phyloP scores from a whole-genome alignment of 2,329 filamentous ascomycete species.

The Eutypella sp. region DNA sequence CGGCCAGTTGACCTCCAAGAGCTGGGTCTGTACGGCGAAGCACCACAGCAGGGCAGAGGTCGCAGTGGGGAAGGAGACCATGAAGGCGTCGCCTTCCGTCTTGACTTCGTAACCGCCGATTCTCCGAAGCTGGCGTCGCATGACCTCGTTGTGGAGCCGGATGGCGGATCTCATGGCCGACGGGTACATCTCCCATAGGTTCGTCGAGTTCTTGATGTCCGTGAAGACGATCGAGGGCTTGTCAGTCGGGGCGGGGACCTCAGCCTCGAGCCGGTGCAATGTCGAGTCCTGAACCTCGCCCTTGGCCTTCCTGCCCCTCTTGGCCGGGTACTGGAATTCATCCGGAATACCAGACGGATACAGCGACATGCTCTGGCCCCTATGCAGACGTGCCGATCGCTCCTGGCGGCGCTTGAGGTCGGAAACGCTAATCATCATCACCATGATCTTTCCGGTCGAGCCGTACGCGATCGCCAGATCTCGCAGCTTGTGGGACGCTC shows the following conservation, averaged over 20 bases:
- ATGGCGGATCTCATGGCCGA: slow-evolving; percentile 95
- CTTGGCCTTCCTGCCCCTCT: slow-evolving; percentile 59
- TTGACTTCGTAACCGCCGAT: slow-evolving; percentile 99
- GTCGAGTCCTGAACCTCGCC: slow-evolving; percentile 74
- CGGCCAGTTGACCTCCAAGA: slow-evolving; percentile 89
- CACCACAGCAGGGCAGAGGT: slow-evolving; percentile 94
- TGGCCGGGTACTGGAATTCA: slow-evolving; percentile 59
- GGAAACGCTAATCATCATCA: slow-evolving; percentile 94
- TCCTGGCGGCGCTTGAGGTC: slow-evolving; percentile 82
- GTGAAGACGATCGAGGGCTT: slow-evolving; percentile 95
- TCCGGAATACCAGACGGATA: slow-evolving; percentile 70
- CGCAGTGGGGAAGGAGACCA: slow-evolving; percentile 96
- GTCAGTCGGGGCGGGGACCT: slow-evolving; percentile 86
- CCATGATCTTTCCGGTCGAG: slow-evolving; percentile 92
- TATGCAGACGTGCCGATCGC: slow-evolving; percentile 60
- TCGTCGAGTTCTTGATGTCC: slow-evolving; percentile 97
- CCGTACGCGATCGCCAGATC: slow-evolving; percentile 96
- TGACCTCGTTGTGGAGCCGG: slow-evolving; percentile 94
- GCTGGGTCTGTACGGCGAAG: slow-evolving; percentile 84
- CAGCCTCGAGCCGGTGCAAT: slow-evolving; percentile 78
- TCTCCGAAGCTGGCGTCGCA: slow-evolving; percentile 86
- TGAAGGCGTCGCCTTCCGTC: slow-evolving; percentile 98
- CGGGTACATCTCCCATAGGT: slow-evolving; percentile 92
- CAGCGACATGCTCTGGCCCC: slow-evolving; percentile 81
- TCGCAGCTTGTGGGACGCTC: slow-evolving; percentile 86